Evolutionary conservation across 345 rosid species (phyloP).

Genomic region (Eucalyptus melliodora): DNA sequence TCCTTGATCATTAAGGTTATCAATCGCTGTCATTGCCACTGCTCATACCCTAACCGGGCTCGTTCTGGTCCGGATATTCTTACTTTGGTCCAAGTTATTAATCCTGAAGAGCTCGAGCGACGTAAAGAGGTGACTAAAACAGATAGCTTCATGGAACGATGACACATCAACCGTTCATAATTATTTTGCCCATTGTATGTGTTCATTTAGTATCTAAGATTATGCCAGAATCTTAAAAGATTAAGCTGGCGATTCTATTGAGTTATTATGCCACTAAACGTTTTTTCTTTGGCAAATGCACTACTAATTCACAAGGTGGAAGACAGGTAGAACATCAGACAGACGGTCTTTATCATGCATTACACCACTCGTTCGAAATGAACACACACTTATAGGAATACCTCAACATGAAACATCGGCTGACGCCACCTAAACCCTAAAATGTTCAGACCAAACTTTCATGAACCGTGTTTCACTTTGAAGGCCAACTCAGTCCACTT

Average conservation of each 20-base stretch:
- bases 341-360: not conserved
- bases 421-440: not conserved
- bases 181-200: not conserved
- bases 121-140: not conserved
- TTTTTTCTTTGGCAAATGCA: not conserved
- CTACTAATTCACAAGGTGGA: not conserved
- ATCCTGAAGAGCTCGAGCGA: not conserved
- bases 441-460: not conserved
- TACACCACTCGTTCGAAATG: not conserved
- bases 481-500: constrained; percentile 35
- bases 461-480: not conserved
- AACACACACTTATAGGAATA: not conserved
- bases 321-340: not conserved
- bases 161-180: not conserved
- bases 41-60: not conserved
- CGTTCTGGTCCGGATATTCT: not conserved
- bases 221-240: not conserved
- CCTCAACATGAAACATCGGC: not conserved
- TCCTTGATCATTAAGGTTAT: not conserved
- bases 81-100: not conserved
- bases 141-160: not conserved
- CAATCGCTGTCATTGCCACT: not conserved
- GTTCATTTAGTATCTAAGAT: not conserved
- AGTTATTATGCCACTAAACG: not conserved
- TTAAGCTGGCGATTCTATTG: too few species aligned